Percentiles rank a stretch among this genome's conserved stretches.
phyloP scores from a whole-genome alignment of 371 early-diverging fungal genomes.

The Mortierella sp. region DNA sequence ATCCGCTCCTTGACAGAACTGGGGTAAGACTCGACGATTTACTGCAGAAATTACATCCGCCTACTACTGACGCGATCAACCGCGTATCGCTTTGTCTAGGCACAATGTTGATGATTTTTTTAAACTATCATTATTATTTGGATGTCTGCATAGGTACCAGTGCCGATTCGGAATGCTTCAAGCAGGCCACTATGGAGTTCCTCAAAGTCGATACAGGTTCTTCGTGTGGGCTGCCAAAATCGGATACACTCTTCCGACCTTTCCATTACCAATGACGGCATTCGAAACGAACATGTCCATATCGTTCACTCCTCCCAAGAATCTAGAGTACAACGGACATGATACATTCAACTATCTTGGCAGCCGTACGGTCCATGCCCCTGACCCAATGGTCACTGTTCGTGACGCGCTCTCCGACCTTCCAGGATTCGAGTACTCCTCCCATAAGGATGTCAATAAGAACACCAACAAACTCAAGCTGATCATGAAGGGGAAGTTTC shows the following conservation, averaged over 20 bases:
- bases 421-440: conserved; percentile 71
- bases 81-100: too few relatives aligned
- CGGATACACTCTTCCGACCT: conserved; percentile 65
- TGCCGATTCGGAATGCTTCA: conserved; percentile 69
- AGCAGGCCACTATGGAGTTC: conserved; percentile 70
- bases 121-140: neutral
- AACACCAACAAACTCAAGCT: conserved; percentile 14
- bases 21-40: conserved; percentile 52
- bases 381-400: conserved; percentile 66
- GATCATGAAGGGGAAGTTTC: neutral
- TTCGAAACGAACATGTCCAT: conserved; percentile 53
- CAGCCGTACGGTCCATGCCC: conserved; percentile 63
- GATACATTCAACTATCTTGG: conserved; percentile 53
- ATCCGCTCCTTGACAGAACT: conserved; percentile 70
- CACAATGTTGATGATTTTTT: neutral
- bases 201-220: conserved; percentile 72
- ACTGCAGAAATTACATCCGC: neutral
- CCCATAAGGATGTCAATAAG: conserved; percentile 61
- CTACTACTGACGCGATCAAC: neutral
- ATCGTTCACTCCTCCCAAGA: conserved; percentile 55
- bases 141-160: conserved; percentile 60
- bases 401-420: conserved; percentile 72
- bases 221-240: conserved; percentile 72
- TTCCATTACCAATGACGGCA: conserved; percentile 66
- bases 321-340: conserved; percentile 29